phyloP scores from a whole-genome alignment of 768 basidiomycete genomes.

The Suillus subaureus region DNA sequence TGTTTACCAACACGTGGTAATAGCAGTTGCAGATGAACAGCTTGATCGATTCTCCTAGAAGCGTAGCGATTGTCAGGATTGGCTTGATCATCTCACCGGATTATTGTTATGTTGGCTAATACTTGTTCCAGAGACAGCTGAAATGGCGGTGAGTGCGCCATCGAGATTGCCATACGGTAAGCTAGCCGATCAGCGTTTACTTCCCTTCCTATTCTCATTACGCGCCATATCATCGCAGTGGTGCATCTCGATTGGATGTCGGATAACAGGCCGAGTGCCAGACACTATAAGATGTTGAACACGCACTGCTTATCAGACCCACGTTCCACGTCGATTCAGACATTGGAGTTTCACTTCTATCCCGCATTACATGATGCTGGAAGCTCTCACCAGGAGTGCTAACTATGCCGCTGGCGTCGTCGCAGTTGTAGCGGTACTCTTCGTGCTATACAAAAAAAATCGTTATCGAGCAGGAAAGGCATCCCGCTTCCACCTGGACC shows the following conservation, averaged over 20 bases:
- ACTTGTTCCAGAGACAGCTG: not conserved
- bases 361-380: conserved; percentile 22
- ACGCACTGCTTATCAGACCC: conserved; percentile 11
- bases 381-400: conserved; percentile 36
- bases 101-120: not conserved
- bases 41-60: no score
- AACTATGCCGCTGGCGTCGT: conserved; percentile 47
- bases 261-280: conserved; percentile 24
- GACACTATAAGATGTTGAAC: conserved; percentile 31
- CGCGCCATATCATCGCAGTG: not conserved
- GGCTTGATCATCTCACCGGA: not conserved
- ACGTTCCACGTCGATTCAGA: not conserved
- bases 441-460: conserved; percentile 9
- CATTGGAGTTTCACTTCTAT: conserved; percentile 36
- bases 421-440: conserved; percentile 33
- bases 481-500: conserved; percentile 23
- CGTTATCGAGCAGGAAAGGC: not conserved
- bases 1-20: not conserved
- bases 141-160: not conserved
- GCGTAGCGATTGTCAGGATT: no score
- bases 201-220: not conserved
- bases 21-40: no score
- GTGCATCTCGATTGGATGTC: conserved; percentile 13
- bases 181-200: not conserved
- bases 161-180: not conserved